Conservation (phyloP, 345 rosid species). For the Eucalyptus virginea region DNA sequence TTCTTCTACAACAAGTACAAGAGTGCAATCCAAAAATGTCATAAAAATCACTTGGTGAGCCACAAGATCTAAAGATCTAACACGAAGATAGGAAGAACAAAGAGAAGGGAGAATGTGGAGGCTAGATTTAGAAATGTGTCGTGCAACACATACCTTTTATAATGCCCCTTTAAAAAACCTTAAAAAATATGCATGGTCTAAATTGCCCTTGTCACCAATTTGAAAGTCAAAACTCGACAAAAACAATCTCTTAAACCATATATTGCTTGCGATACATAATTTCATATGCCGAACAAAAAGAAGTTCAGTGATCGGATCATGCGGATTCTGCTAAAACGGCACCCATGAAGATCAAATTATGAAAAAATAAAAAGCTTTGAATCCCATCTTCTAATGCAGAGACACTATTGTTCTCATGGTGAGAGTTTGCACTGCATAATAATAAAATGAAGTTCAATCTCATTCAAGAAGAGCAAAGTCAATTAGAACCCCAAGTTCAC, state of each 20-base stretch:
- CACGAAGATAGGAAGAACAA: no score
- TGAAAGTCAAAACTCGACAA: background rate
- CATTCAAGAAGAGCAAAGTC: background rate
- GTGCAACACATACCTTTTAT: no score
- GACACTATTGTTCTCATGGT: background rate
- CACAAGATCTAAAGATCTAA: no score
- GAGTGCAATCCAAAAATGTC: no score
- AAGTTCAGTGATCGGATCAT: background rate
- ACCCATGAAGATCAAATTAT: background rate
- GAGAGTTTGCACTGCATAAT: background rate
- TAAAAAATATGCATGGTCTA: no score
- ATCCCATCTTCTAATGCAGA: background rate
- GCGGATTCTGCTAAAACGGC: background rate
- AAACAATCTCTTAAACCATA: background rate
- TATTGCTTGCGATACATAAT: background rate
- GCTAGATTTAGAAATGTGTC: no score
- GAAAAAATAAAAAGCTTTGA: background rate
- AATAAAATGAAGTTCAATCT: background rate
- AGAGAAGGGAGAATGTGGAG: no score
- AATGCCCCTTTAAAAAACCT: no score
- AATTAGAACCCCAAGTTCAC: background rate
- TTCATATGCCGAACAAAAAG: background rate
- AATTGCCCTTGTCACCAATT: no score
- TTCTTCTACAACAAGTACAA: no score
- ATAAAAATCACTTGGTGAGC: no score